Percentiles rank a stretch among this genome's conserved stretches.
Conservation (phyloP, 2,329 filamentous ascomycete genomes). For the Metarhizium brunneum region DNA sequence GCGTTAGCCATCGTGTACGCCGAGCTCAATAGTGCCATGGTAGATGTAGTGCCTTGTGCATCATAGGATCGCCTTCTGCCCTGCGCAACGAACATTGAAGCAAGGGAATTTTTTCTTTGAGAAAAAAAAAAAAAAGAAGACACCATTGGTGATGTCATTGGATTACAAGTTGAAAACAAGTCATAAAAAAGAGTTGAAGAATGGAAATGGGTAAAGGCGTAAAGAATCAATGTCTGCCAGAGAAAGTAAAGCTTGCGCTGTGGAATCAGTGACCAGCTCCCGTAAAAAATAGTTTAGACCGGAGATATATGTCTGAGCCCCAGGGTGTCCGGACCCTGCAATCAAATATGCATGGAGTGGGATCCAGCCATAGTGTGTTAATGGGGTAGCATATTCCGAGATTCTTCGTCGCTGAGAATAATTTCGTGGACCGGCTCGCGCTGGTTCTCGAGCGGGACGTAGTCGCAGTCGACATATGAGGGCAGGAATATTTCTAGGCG, state of each 20-base stretch:
- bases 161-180: neutral
- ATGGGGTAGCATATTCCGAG: conserved; percentile 57
- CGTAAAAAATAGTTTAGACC: neutral
- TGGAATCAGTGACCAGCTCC: neutral
- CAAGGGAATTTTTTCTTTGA: neutral
- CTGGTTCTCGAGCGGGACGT: conserved; percentile 64
- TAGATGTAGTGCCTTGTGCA: neutral
- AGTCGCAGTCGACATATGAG: conserved; percentile 67
- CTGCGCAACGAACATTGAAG: neutral
- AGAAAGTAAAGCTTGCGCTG: neutral
- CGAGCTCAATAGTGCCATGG: neutral
- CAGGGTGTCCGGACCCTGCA: neutral
- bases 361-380: conserved; percentile 22
- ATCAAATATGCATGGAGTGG: conserved; percentile 3
- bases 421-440: conserved; percentile 75
- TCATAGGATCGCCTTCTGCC: neutral
- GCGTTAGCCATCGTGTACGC: neutral
- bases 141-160: neutral
- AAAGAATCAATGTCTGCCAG: neutral
- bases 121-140: neutral
- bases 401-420: conserved; percentile 67
- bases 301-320: conserved; percentile 1
- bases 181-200: neutral
- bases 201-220: neutral
- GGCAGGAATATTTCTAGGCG: conserved; percentile 67